A percentile compares a stretch with the other conserved stretches of the same genome.
phyloP scores from a whole-genome alignment of 768 basidiomycete genomes.

The Hericium erinaceus region DNA sequence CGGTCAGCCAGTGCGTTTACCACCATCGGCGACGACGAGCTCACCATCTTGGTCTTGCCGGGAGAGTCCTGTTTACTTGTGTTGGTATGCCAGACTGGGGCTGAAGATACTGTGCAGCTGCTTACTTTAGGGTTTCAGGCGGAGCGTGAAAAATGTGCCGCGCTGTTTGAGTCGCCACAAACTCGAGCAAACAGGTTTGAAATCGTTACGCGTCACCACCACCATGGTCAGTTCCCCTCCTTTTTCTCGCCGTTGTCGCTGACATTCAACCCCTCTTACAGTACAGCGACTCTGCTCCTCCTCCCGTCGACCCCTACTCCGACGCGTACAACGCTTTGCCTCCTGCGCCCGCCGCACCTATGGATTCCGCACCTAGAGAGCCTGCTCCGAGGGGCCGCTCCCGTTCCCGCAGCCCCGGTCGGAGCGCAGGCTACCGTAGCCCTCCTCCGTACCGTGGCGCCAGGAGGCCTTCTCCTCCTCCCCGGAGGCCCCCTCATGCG shows the following conservation, averaged over 20 bases:
- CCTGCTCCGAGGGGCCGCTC: constrained; percentile 53
- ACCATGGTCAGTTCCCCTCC: constrained; percentile 53
- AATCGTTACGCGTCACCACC: constrained; percentile 26
- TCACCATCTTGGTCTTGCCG: constrained; percentile 65
- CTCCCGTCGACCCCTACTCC: constrained; percentile 70
- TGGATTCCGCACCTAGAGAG: constrained; percentile 45
- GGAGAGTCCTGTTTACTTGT: constrained; percentile 40
- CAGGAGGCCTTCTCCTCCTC: constrained; percentile 36
- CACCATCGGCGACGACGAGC: constrained; percentile 35
- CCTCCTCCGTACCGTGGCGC: constrained; percentile 43
- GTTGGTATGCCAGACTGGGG: constrained; percentile 31
- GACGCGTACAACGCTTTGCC: constrained; percentile 72
- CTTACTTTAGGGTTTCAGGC: constrained; percentile 27
- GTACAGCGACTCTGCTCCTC: constrained; percentile 56
- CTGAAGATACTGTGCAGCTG: constrained; percentile 62
- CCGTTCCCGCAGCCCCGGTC: constrained; percentile 54
- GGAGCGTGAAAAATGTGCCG: constrained; percentile 16
- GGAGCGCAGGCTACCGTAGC: constrained; percentile 58
- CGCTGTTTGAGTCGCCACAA: constrained; percentile 4
- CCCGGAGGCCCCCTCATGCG: constrained; percentile 61
- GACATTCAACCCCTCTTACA: constrained; percentile 22
- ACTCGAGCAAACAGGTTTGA: constrained; percentile 21
- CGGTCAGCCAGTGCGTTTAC: constrained; percentile 4
- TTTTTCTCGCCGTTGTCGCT: constrained; percentile 7
- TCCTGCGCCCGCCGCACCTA: constrained; percentile 29